Percentiles rank a stretch among this genome's conserved stretches.
phyloP scores from a whole-genome alignment of 2,329 filamentous ascomycete species.

The Penicillium sp. region DNA sequence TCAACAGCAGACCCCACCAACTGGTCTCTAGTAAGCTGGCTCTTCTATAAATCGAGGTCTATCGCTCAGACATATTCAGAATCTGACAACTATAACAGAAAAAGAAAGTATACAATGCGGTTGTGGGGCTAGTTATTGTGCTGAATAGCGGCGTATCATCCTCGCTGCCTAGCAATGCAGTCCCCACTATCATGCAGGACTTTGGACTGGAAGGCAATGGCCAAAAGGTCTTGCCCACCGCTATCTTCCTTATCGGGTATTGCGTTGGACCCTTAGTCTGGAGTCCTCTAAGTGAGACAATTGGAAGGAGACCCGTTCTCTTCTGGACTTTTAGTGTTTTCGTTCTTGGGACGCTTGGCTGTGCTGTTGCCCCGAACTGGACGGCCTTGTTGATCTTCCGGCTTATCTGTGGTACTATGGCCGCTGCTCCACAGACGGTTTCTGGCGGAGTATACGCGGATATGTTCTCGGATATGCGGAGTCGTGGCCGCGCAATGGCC shows the following conservation, averaged over 20 bases:
- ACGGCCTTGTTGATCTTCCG: constrained; percentile 46
- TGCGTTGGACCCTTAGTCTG: constrained; percentile 45
- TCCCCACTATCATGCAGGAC: constrained; percentile 39
- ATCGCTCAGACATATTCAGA: background rate
- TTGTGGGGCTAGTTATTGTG: constrained; percentile 31
- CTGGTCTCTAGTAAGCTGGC: constrained; percentile 31
- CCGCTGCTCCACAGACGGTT: constrained; percentile 46
- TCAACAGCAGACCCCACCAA: constrained; percentile 30
- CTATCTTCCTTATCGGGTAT: constrained; percentile 43
- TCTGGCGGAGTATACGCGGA: constrained; percentile 51
- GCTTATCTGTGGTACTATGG: constrained; percentile 44
- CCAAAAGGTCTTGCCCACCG: constrained; percentile 38
- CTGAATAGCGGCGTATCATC: constrained; percentile 44
- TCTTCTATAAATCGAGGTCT: background rate
- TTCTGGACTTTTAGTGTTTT: constrained; percentile 53
- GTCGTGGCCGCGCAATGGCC: constrained; percentile 42
- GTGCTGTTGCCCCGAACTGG: constrained; percentile 48
- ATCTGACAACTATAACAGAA: constrained; percentile 9
- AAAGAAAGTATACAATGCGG: constrained; percentile 34
- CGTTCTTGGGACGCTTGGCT: constrained; percentile 44
- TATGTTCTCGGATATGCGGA: constrained; percentile 43
- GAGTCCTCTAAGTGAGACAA: constrained; percentile 47
- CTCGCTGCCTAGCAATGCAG: constrained; percentile 43
- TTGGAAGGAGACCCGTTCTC: constrained; percentile 46
- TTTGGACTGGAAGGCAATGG: constrained; percentile 31